These are phyloP conservation scores for Tylopilus cervinicoccineus DNA, from an alignment of 768 basidiomycete genomes.

Conservation along the genomic window DNA sequence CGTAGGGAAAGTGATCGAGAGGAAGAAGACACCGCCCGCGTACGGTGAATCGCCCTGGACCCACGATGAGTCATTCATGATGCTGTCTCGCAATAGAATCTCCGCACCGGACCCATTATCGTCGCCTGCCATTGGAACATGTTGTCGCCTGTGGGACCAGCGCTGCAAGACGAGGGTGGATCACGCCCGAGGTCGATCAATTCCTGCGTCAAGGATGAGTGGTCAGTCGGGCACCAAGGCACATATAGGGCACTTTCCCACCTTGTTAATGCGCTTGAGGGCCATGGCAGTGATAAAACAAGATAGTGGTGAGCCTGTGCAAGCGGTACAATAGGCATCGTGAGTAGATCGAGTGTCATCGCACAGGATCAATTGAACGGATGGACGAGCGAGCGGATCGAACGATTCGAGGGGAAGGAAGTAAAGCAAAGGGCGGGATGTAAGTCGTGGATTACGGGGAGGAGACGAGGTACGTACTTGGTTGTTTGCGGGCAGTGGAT, in stretches of 20 bases:
- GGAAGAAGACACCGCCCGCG: slow-evolving; percentile 98
- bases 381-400: slow-evolving; percentile 1
- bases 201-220: slow-evolving; percentile 55
- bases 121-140: slow-evolving; percentile 99
- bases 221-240: slow-evolving; percentile 11
- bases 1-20: slow-evolving; percentile 88
- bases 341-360: slow-evolving; percentile 34
- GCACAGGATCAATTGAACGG: slow-evolving; percentile 32
- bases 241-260: slow-evolving; percentile 27
- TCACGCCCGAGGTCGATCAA: slow-evolving; percentile 98
- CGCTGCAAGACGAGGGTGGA: slow-evolving; percentile 99
- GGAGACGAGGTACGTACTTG: slow-evolving; percentile 8
- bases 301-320: slow-evolving; percentile 15
- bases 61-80: slow-evolving; percentile 23
- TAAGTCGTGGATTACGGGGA: background rate
- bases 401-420: background rate
- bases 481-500: background rate
- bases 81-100: background rate
- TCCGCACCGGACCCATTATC: slow-evolving; percentile 96
- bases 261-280: slow-evolving; percentile 99
- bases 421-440: background rate
- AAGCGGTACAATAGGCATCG: slow-evolving; percentile 14
- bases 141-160: slow-evolving; percentile 96
- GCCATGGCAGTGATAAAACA: slow-evolving; percentile 57
- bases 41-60: slow-evolving; percentile 93